Base-by-base conservation (phyloP, 73 alveolate species). In the Uronychia setigera region DNA sequence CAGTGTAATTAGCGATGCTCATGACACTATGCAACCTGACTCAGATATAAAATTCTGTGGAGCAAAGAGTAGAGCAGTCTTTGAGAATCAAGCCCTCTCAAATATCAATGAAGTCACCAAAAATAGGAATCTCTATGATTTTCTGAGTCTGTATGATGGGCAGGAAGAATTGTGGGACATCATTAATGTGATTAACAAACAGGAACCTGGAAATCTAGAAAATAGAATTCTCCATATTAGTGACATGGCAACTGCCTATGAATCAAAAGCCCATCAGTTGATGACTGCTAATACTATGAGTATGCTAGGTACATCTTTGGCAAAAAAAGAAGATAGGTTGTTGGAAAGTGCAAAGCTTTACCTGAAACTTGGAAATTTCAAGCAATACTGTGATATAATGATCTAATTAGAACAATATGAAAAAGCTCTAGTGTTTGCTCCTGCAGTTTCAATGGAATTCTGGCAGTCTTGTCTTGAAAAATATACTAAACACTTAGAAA, bases 381-480 rank as follows among this genome's bases (percentile, higher is more conserved):
- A 86, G 87, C 88, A 94, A 67, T 95, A 91, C 81, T 95, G 99
- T 81, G 98, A 95, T 75, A 86, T 92, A 57, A 92, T 89, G 94
- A 88, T 94, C 32, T 57, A 83, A 60, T 81, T 92, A 5, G 90
- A 87, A 29, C 84, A 92, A 30, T 94, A 91, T 92, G 93, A 95
- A 79, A 83, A 88, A 31, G 99, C 99, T 0, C 34, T 95, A 58
- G 97, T 95, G 77, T 91, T 89, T 79, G 98, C 99, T 1, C 99
- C 99, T 0, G 91, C 90, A 60, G 96, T 91, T n/a, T 91, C 96
- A 0, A 84, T 92, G 35, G 91, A 93, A 59, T 95, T 94, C 85
- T 95, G 99, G 99, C 86, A 89, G 80, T 35, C 35, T 26, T 76
- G 87, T 33, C 59, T 79, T n/a, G 59, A 60, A 34, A 46, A 84